Evolutionary conservation across 345 rosid genomes (phyloP).

Genomic region (Gossypium thurberi): DNA sequence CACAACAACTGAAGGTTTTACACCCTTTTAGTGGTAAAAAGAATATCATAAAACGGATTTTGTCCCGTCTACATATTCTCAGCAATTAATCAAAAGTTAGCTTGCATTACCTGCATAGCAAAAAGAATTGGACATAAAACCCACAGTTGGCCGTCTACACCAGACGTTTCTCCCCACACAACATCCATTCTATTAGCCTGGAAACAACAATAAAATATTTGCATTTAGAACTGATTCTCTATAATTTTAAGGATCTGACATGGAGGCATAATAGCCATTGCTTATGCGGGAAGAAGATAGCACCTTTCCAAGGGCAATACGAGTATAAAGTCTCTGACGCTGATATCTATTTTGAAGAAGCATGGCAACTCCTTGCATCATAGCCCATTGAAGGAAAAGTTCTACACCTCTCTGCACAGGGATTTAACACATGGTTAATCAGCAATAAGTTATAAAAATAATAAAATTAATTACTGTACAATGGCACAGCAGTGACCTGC

Average conservation of each 20-base stretch:
- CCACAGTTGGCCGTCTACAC: slow-evolving; percentile 94
- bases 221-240: neutral
- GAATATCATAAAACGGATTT: neutral
- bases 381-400: too few relatives aligned
- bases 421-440: slow-evolving; percentile 6
- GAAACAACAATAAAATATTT: slow-evolving; percentile 1
- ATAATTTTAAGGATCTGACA: neutral
- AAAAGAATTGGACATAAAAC: slow-evolving; percentile 88
- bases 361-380: slow-evolving; percentile 99
- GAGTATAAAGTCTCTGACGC: slow-evolving; percentile 97
- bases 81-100: slow-evolving; percentile 1
- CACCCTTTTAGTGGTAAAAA: neutral
- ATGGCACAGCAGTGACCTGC: slow-evolving; percentile 50
- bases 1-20: neutral
- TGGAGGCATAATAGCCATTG: slow-evolving; percentile 2
- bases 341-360: slow-evolving; percentile 97
- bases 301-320: slow-evolving; percentile 96
- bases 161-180: slow-evolving; percentile 99
- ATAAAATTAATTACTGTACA: slow-evolving; percentile 8
- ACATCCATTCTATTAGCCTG: slow-evolving; percentile 99
- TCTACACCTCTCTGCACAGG: slow-evolving; percentile 73
- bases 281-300: neutral
- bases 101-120: slow-evolving; percentile 64
- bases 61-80: neutral
- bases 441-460: neutral